Percentiles rank a stretch among this genome's conserved stretches.
phyloP scores from a whole-genome alignment of 768 basidiomycete genomes.

The Clitopilus passeckerianus region DNA sequence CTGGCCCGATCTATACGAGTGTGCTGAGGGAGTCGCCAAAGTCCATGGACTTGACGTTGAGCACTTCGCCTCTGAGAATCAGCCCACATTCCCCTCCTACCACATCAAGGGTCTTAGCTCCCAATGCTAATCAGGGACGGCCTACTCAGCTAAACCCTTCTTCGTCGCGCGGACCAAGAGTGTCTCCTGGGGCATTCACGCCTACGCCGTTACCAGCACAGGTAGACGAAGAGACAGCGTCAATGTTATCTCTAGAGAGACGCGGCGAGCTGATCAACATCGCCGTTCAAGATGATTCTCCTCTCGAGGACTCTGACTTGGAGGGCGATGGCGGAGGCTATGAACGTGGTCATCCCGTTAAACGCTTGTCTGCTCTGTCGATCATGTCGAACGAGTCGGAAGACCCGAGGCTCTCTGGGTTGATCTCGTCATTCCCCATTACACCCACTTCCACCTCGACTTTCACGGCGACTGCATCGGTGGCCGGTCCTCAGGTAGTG shows the following conservation, averaged over 20 bases:
- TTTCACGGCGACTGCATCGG: too few species aligned
- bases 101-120: not conserved
- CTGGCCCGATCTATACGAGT: not conserved
- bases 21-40: not conserved
- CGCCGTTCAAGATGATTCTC: not conserved
- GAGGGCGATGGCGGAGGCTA: not conserved
- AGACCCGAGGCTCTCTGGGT: not conserved
- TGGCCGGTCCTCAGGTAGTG: not conserved
- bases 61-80: not conserved
- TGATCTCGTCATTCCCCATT: not conserved
- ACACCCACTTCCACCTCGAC: not conserved
- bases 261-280: not conserved
- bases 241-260: not conserved
- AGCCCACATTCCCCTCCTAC: not conserved
- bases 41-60: not conserved
- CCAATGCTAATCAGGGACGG: too few species aligned
- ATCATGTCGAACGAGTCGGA: not conserved
- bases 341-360: not conserved
- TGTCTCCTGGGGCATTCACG: not conserved
- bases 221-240: not conserved
- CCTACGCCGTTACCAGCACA: not conserved
- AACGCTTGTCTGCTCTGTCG: not conserved
- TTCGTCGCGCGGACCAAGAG: not conserved
- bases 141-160: too few species aligned
- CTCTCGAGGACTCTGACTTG: too few species aligned